A percentile compares a stretch with the other conserved stretches of the same genome.
Evolutionary conservation across 306 rosid genomes (phyloP).

Genomic region (Fragaria ananassa): DNA sequence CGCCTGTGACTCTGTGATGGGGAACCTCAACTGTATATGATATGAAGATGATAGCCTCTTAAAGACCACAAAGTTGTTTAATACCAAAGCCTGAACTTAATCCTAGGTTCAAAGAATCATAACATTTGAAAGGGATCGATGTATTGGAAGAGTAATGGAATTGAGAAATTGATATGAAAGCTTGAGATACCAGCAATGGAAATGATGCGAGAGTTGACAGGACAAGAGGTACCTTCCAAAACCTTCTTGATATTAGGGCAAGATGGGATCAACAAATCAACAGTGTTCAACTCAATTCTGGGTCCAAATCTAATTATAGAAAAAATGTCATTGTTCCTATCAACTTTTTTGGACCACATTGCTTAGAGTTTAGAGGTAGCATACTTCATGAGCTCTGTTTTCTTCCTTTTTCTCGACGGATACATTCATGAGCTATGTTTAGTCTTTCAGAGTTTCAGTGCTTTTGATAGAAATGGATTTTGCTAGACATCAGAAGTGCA

Average conservation of each 20-base stretch:
- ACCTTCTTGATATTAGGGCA: background rate
- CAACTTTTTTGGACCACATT: background rate
- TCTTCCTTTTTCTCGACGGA: too few species aligned
- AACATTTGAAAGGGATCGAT: background rate
- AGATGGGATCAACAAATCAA: background rate
- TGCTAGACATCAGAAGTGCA: background rate
- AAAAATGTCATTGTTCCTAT: background rate
- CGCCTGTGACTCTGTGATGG: background rate
- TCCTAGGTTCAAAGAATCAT: constrained; percentile 7
- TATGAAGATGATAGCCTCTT: background rate
- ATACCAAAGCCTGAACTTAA: background rate
- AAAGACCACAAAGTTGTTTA: background rate
- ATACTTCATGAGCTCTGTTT: background rate
- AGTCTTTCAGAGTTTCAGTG: background rate
- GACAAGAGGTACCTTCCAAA: constrained; percentile 7
- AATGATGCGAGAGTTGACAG: constrained; percentile 7
- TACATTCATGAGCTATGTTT: background rate
- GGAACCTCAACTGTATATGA: background rate
- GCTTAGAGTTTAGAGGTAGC: background rate
- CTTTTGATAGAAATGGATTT: background rate
- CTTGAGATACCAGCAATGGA: background rate
- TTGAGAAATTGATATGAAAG: background rate
- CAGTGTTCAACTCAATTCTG: background rate
- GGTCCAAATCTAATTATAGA: background rate
- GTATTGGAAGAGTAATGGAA: background rate